Evolutionary conservation across 345 rosid genomes (phyloP).

Genomic region (Sonneratia alba): DNA sequence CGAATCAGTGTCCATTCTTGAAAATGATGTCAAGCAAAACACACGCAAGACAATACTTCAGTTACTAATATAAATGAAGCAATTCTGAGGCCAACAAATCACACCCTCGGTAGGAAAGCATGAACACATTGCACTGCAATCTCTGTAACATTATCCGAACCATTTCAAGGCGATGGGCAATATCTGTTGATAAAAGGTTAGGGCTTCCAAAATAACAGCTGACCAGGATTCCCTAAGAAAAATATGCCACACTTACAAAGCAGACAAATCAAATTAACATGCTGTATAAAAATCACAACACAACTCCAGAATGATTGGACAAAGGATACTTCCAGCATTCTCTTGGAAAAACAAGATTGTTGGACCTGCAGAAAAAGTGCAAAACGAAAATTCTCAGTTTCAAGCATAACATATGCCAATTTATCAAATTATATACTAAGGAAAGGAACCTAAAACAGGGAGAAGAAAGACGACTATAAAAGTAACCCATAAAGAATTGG

Average conservation of each 20-base stretch:
- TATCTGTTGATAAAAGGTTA: conserved; percentile 59
- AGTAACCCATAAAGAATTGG: not conserved
- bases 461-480: not conserved
- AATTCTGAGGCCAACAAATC: conserved; percentile 5
- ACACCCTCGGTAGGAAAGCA: conserved; percentile 98
- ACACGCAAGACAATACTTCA: conserved; percentile 4
- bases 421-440: not conserved
- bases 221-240: not conserved
- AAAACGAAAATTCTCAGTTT: not conserved
- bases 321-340: conserved; percentile 99
- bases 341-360: conserved; percentile 95
- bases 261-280: not conserved
- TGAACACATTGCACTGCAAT: conserved; percentile 89
- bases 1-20: not conserved
- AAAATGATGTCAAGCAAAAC: not conserved
- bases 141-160: conserved; percentile 77
- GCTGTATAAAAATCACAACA: not conserved
- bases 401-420: not conserved
- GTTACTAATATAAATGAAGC: not conserved
- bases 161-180: conserved; percentile 98
- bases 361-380: conserved; percentile 65
- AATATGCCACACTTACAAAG: not conserved
- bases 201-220: conserved; percentile 21
- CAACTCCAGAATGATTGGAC: not conserved
- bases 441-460: not conserved